phyloP scores from a whole-genome alignment of 345 rosid genomes.

The Eucalyptus rudis region DNA sequence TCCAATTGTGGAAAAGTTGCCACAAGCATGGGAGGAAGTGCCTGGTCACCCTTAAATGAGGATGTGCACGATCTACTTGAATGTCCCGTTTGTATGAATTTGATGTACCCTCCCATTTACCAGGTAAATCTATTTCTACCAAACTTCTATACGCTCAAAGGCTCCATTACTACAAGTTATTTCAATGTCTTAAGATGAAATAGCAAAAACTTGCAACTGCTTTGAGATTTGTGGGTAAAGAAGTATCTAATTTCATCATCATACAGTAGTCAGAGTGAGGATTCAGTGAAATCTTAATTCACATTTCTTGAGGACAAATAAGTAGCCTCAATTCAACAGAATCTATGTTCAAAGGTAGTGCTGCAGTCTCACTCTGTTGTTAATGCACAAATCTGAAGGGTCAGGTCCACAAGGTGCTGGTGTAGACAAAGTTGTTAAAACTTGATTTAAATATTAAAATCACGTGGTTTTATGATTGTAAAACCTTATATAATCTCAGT shows the following conservation, averaged over 20 bases:
- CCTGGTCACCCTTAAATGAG: conserved; percentile 33
- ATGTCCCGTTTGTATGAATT: conserved; percentile 62
- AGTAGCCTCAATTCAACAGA: background rate
- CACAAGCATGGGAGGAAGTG: conserved; percentile 26
- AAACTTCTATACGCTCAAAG: background rate
- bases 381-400: background rate
- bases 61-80: conserved; percentile 77
- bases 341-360: background rate
- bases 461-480: background rate
- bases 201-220: background rate
- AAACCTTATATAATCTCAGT: background rate
- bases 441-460: background rate
- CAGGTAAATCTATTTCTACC: conserved; percentile 33
- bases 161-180: background rate
- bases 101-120: conserved; percentile 82
- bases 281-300: background rate
- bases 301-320: background rate
- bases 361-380: background rate
- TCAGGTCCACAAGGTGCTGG: background rate
- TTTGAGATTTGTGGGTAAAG: background rate
- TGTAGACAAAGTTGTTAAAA: background rate
- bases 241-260: background rate
- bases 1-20: conserved; percentile 32
- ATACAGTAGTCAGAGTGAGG: background rate
- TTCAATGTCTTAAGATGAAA: background rate